Percentiles rank a stretch among this genome's conserved stretches.
Evolutionary conservation across 2,329 filamentous ascomycete species (phyloP).

Genomic region (Epichloe sp.): DNA sequence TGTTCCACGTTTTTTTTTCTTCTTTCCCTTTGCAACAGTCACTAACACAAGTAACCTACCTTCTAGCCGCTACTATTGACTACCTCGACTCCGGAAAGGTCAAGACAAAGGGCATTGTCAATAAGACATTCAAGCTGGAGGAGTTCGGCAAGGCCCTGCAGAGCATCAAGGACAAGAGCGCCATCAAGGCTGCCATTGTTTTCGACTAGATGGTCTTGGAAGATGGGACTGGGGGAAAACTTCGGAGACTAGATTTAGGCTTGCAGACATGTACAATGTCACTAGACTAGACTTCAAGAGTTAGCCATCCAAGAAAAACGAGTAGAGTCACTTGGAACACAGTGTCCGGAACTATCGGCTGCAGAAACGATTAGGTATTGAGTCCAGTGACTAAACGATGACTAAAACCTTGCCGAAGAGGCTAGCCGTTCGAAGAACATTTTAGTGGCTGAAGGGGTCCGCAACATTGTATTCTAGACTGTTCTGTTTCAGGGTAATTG

Average conservation of each 20-base stretch:
- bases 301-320: neutral
- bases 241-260: neutral
- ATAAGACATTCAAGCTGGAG: conserved; percentile 61
- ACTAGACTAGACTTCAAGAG: neutral
- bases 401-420: neutral
- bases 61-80: conserved; percentile 30
- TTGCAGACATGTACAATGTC: neutral
- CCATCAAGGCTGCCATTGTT: conserved; percentile 62
- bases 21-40: neutral
- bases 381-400: neutral
- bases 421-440: neutral
- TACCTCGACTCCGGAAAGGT: conserved; percentile 47
- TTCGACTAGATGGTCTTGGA: conserved; percentile 37
- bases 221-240: neutral
- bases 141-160: conserved; percentile 59
- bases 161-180: conserved; percentile 57
- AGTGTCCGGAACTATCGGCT: neutral
- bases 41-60: neutral
- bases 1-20: neutral
- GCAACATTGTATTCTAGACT: neutral
- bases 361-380: neutral
- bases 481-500: too few species aligned
- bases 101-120: conserved; percentile 55
- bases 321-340: neutral
- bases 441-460: neutral